Percentiles rank a stretch among this genome's conserved stretches.
Evolutionary conservation across 73 alveolate genomes (phyloP).

Genomic region (Paramecium sonneborni): DNA sequence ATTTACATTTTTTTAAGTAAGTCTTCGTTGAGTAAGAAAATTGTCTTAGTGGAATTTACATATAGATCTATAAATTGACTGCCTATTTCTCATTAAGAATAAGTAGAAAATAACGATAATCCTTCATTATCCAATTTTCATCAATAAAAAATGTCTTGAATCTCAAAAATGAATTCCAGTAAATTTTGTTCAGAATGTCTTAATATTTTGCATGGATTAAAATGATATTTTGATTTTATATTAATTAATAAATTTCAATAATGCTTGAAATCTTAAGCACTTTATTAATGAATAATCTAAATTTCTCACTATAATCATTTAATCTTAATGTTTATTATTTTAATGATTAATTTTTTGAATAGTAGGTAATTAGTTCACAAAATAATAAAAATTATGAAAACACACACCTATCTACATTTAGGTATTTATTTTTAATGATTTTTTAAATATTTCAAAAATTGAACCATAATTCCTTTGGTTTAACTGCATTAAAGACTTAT

Average conservation of each 20-base stretch:
- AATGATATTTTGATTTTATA: too few species aligned
- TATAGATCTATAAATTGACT: background rate
- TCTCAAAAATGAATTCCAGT: background rate
- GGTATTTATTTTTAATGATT: background rate
- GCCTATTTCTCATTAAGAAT: background rate
- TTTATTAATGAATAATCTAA: background rate
- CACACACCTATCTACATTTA: background rate
- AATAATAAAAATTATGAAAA: background rate
- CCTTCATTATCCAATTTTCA: background rate
- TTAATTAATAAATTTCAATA: background rate
- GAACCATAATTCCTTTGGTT: background rate
- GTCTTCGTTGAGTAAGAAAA: background rate
- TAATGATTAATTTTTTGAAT: background rate
- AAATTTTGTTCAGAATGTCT: background rate
- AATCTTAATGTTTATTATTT: background rate
- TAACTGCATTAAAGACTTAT: background rate
- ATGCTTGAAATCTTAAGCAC: background rate
- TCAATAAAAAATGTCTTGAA: background rate
- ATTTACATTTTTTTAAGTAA: background rate
- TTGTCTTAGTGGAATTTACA: background rate
- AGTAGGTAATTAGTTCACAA: background rate
- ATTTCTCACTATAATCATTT: background rate
- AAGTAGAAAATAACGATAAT: background rate
- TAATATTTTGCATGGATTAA: too few species aligned
- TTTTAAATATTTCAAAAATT: background rate